phyloP scores from a whole-genome alignment of 2,329 filamentous ascomycete species.

The Lachnellula cervina region DNA sequence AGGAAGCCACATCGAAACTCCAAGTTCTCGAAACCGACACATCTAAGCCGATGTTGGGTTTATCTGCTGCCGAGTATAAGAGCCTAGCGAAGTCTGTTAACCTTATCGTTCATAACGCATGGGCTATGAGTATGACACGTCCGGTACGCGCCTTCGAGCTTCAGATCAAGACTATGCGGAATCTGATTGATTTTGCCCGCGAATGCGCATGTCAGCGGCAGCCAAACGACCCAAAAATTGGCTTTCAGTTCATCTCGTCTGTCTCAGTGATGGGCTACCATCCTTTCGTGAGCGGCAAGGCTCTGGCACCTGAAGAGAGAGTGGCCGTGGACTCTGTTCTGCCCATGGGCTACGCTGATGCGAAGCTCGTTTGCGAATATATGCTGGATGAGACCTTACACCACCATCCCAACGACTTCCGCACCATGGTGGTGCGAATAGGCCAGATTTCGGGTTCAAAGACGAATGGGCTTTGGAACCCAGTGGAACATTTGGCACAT shows the following conservation, averaged over 20 bases:
- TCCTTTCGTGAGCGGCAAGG: conserved; percentile 26
- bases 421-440: conserved; percentile 39
- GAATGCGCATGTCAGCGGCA: conserved; percentile 25
- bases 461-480: conserved; percentile 50
- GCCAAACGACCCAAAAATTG: conserved; percentile 13
- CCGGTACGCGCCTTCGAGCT: conserved; percentile 36
- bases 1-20: conserved; percentile 33
- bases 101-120: conserved; percentile 48
- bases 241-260: conserved; percentile 41
- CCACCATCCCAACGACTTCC: conserved; percentile 38
- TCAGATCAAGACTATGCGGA: conserved; percentile 42
- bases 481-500: conserved; percentile 45
- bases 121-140: conserved; percentile 43
- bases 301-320: conserved; percentile 40
- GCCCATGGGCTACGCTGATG: conserved; percentile 47
- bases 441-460: conserved; percentile 51
- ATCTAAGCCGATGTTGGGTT: conserved; percentile 38
- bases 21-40: conserved; percentile 38
- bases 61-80: conserved; percentile 36
- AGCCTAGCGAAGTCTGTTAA: conserved; percentile 38
- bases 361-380: conserved; percentile 46
- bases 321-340: conserved; percentile 38
- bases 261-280: conserved; percentile 36
- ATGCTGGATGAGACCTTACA: conserved; percentile 46
- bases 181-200: conserved; percentile 42